These are phyloP conservation scores for Strobilomyces dryophilus DNA, from an alignment of 768 basidiomycete genomes.

Conservation along the genomic window DNA sequence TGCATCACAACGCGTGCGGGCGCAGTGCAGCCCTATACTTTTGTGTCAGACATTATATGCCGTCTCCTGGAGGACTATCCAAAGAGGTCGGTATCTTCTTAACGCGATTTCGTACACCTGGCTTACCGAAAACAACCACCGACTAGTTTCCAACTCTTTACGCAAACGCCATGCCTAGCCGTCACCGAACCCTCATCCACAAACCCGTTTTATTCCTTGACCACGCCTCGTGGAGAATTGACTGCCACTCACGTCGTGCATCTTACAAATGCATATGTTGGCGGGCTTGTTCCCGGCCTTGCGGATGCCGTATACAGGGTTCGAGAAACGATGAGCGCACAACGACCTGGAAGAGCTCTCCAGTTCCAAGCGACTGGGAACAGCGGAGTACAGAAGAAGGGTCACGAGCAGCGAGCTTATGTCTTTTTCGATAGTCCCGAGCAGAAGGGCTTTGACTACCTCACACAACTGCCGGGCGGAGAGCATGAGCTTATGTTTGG, in stretches of 20 bases:
- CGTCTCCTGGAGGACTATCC: conserved; percentile 50
- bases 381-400: conserved; percentile 7
- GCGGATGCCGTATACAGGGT: conserved; percentile 27
- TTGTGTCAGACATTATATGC: conserved; percentile 55
- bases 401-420: conserved; percentile 51
- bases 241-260: conserved; percentile 42
- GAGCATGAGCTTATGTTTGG: conserved; percentile 61
- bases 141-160: conserved; percentile 38
- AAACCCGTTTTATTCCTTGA: conserved; percentile 34
- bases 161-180: conserved; percentile 39
- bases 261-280: conserved; percentile 53
- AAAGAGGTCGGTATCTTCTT: conserved; percentile 27
- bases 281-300: conserved; percentile 43
- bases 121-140: neutral
- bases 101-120: conserved; percentile 3
- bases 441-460: conserved; percentile 53
- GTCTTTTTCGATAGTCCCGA: conserved; percentile 48
- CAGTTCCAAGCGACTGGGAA: conserved; percentile 6
- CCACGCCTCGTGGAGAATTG: conserved; percentile 41
- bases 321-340: conserved; percentile 61
- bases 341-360: conserved; percentile 45
- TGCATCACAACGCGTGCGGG: conserved; percentile 53
- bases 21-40: conserved; percentile 66
- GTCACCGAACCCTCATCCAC: conserved; percentile 27
- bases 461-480: conserved; percentile 53